Evolutionary conservation across 495 filamentous ascomycete genomes (phyloP).

Genomic region (Talaromyces trachyspermus): DNA sequence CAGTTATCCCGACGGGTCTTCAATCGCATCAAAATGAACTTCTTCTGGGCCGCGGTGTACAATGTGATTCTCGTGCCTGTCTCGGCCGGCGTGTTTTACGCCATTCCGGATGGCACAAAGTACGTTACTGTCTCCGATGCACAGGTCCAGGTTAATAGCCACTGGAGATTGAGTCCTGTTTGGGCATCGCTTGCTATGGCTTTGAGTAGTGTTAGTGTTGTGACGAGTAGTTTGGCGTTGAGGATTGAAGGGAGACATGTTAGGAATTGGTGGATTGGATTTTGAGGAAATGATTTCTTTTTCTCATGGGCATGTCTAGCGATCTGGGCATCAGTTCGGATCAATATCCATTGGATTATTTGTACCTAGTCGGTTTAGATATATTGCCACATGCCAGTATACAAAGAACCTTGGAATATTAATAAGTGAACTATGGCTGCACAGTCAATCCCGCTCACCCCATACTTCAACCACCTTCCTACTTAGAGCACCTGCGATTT

Average conservation of each 20-base stretch:
- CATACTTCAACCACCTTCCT: conserved; percentile 69
- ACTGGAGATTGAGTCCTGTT: conserved; percentile 51
- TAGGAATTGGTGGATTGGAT: conserved; percentile 1
- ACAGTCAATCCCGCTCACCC: conserved; percentile 37
- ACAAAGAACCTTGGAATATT: no score
- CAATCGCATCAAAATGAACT: conserved; percentile 75
- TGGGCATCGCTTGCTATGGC: conserved; percentile 75
- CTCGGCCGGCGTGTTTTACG: conserved; percentile 75
- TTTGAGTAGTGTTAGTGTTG: conserved; percentile 62
- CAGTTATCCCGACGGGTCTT: conserved; percentile 67
- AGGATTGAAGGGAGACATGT: conserved; percentile 37
- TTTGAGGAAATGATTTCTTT: no score
- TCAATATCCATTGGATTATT: no score
- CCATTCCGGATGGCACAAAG: conserved; percentile 45
- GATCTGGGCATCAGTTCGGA: no score
- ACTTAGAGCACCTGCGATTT: conserved; percentile 55
- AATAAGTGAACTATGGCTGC: no score
- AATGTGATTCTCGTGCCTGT: conserved; percentile 74
- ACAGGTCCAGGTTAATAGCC: conserved; percentile 26
- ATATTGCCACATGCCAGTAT: no score
- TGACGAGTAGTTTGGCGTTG: conserved; percentile 51
- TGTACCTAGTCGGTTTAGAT: no score
- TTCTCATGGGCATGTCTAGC: no score
- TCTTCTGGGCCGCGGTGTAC: conserved; percentile 83
- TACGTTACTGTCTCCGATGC: conserved; percentile 30